Base-by-base conservation (phyloP, 306 rosid species). In the Cucurbita pepo region DNA sequence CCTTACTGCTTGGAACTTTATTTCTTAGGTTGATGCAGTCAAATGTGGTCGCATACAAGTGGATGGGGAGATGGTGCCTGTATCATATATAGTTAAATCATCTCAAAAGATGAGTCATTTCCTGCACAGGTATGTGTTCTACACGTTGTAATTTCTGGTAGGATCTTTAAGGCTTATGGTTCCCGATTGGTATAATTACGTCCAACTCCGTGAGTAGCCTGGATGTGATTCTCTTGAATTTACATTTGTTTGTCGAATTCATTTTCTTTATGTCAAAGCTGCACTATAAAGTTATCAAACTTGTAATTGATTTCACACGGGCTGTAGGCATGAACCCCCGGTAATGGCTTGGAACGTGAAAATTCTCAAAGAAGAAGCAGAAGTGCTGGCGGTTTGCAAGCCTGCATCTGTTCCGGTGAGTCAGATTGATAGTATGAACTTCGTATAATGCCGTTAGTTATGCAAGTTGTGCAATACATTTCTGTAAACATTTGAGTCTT, bases 381-480 rank as follows among this genome's bases (percentile, higher is more conserved):
- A 92, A 75, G 92, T 90, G 76, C 61, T 92, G 69, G 87, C 88
- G 54, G 72, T 92, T 85, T 90, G 88, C 83, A 87, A 92, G 75
- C 97, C 96, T 4, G 92, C 96, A 18, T 90, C 96, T 55, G 86
- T 88, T 36, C 97, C 97, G n/a, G 95, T 88, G 77, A 85, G 95
- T 84, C 75, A 53, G 67, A 43, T 74, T 58, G 36, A 6, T 3
- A 34, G 36, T 60, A n/a, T 57, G 77, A 7, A 15, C 38, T 67
- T 67, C 40, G 21, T 66, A 22, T 66, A 6, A 15, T 22, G 43
- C 7, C 73, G 22, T 15, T 67, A 14, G 56, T 15, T 7, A 8
- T 57, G n/a, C 43, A 22, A 58, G 11, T 16, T 30, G 14, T 40
- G 16, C 16, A 7, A 40, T 19, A 40, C 36, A 12, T 44, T 56